Percentiles rank a stretch among this genome's conserved stretches.
Conservation (phyloP, 495 filamentous ascomycete genomes). For the Chlorociboria aeruginascens region DNA sequence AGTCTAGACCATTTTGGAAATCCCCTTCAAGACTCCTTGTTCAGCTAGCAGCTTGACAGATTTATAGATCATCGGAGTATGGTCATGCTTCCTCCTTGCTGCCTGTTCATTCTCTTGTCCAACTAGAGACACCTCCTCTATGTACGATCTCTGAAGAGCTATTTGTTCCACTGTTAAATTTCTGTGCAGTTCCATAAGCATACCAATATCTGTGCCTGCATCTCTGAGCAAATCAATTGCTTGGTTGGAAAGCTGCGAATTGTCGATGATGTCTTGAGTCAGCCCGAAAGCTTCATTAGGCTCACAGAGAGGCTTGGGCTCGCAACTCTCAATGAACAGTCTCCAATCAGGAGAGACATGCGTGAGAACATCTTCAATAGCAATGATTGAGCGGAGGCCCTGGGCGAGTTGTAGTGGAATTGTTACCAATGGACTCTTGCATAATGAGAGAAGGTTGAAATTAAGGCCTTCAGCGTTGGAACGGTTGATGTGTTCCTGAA, state of each 20-base stretch:
- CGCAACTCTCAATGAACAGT: constrained; percentile 2
- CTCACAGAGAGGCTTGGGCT: neutral
- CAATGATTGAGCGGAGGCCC: constrained; percentile 21
- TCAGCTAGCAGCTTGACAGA: constrained; percentile 8
- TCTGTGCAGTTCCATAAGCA: constrained; percentile 1
- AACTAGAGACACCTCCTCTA: constrained; percentile 1
- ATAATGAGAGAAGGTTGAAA: constrained; percentile 36
- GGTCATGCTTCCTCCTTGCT: constrained; percentile 3
- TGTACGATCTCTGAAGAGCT: neutral
- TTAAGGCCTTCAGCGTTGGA: constrained; percentile 25
- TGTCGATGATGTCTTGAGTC: constrained; percentile 1
- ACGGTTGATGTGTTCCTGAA: constrained; percentile 28
- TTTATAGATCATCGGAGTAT: constrained; percentile 8
- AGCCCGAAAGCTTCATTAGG: neutral
- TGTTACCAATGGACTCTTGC: constrained; percentile 24
- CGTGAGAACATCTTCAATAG: constrained; percentile 19
- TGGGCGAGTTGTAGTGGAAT: constrained; percentile 22
- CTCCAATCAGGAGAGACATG: constrained; percentile 11
- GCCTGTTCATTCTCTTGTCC: constrained; percentile 6
- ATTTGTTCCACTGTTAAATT: neutral
- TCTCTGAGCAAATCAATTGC: neutral
- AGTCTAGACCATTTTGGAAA: neutral
- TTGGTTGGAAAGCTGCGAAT: neutral
- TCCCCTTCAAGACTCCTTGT: constrained; percentile 3
- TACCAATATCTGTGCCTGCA: neutral